Conservation (phyloP, 2,329 filamentous ascomycete genomes). For the Thermoascus crustaceus region DNA sequence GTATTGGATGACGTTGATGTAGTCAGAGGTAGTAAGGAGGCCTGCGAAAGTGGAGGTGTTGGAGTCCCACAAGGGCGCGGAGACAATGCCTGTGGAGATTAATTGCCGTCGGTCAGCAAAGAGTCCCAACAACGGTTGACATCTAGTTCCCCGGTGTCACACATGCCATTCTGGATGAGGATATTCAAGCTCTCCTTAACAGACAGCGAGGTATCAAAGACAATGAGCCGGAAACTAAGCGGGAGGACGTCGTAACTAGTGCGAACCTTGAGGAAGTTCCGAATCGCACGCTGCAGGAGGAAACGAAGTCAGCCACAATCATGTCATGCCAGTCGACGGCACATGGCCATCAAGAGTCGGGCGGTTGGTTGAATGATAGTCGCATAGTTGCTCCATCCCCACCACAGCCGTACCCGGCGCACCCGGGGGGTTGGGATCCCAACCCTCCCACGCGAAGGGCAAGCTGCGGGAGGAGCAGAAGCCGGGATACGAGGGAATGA, state of each 20-base stretch:
- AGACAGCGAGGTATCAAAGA: slow-evolving; percentile 88
- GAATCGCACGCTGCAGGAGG: slow-evolving; percentile 64
- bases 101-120: neutral
- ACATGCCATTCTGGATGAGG: slow-evolving; percentile 82
- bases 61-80: slow-evolving; percentile 94
- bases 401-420: too few species aligned
- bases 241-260: slow-evolving; percentile 97
- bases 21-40: slow-evolving; percentile 89
- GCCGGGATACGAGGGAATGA: slow-evolving; percentile 3
- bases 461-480: neutral
- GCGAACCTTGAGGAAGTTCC: slow-evolving; percentile 90
- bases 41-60: slow-evolving; percentile 87
- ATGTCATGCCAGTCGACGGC: too few species aligned
- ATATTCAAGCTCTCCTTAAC: slow-evolving; percentile 97
- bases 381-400: too few species aligned
- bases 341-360: slow-evolving; percentile 2
- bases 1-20: slow-evolving; percentile 98
- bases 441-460: too few species aligned
- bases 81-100: slow-evolving; percentile 86
- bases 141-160: too few species aligned
- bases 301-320: slow-evolving; percentile 21
- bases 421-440: too few species aligned
- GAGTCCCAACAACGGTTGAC: too few species aligned
- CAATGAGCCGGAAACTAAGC: slow-evolving; percentile 88
- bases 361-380: too few species aligned